phyloP scores from a whole-genome alignment of 441 rosid species.

The Adansonia gregorii region DNA sequence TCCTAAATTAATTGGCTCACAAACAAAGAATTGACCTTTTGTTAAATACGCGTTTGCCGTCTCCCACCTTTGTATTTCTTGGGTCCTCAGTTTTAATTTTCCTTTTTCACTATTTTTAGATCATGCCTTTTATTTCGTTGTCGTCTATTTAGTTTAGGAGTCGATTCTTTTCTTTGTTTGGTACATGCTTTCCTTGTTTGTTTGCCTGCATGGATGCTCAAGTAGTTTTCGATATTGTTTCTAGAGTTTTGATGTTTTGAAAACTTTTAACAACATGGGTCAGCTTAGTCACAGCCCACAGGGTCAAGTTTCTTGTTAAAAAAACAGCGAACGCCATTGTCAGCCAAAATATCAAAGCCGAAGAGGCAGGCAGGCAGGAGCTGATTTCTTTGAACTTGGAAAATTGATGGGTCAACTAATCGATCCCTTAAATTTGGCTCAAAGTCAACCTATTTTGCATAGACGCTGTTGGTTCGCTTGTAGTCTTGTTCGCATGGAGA shows the following conservation, averaged over 20 bases:
- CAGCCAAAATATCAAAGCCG: neutral
- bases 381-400: neutral
- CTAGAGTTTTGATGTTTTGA: neutral
- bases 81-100: neutral
- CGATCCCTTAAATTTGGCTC: neutral
- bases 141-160: neutral
- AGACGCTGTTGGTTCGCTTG: neutral
- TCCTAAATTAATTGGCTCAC: neutral
- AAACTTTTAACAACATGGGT: neutral
- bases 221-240: neutral
- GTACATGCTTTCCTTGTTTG: too few species aligned
- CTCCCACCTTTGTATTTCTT: neutral
- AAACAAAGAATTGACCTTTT: conserved; percentile 8
- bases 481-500: neutral
- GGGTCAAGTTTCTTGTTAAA: too few species aligned
- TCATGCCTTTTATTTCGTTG: neutral
- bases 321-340: too few species aligned
- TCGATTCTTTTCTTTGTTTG: neutral
- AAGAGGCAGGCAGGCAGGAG: neutral
- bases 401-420: neutral
- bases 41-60: conserved; percentile 27
- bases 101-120: neutral
- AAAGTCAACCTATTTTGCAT: neutral
- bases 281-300: too few species aligned
- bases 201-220: too few species aligned